These are phyloP conservation scores for Xylaria sp. DNA, from an alignment of 2,329 filamentous ascomycete genomes.

Conservation along the genomic window DNA sequence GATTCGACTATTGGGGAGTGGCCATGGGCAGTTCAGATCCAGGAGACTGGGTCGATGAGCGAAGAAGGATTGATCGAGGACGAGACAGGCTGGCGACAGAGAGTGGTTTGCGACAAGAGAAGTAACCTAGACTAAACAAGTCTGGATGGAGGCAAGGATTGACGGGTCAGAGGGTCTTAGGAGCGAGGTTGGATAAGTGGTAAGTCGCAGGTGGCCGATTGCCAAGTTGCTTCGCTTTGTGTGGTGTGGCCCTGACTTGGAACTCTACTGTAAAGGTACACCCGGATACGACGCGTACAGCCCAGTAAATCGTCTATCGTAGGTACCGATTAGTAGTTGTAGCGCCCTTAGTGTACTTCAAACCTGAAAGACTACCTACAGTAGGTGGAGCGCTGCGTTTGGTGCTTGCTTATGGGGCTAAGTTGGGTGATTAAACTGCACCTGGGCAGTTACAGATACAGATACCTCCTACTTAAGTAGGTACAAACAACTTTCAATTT, in stretches of 20 bases:
- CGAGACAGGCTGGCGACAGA: neutral
- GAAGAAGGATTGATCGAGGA: neutral
- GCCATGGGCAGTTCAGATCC: constrained; percentile 13
- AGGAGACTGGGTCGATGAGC: constrained; percentile 13
- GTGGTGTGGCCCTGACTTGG: no score
- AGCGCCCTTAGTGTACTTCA: no score
- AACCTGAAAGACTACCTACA: no score
- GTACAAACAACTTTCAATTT: neutral
- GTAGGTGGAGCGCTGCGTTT: constrained; percentile 17
- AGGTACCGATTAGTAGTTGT: neutral
- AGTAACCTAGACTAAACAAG: constrained; percentile 1
- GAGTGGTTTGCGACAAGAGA: constrained; percentile 21
- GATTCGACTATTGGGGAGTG: constrained; percentile 17
- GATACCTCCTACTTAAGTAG: neutral
- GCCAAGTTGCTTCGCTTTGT: constrained; percentile 24
- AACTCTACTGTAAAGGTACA: no score
- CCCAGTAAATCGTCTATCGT: neutral
- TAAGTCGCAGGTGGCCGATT: no score
- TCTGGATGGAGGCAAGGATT: constrained; percentile 2
- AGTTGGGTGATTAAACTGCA: constrained; percentile 11
- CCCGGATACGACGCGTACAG: no score
- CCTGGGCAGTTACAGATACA: no score
- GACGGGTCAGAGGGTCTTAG: neutral
- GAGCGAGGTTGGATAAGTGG: constrained; percentile 21
- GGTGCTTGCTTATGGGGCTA: constrained; percentile 11